These are phyloP conservation scores for Grifola frondosa DNA, from an alignment of 1,284 basidiomycete genomes.

Conservation along the genomic window DNA sequence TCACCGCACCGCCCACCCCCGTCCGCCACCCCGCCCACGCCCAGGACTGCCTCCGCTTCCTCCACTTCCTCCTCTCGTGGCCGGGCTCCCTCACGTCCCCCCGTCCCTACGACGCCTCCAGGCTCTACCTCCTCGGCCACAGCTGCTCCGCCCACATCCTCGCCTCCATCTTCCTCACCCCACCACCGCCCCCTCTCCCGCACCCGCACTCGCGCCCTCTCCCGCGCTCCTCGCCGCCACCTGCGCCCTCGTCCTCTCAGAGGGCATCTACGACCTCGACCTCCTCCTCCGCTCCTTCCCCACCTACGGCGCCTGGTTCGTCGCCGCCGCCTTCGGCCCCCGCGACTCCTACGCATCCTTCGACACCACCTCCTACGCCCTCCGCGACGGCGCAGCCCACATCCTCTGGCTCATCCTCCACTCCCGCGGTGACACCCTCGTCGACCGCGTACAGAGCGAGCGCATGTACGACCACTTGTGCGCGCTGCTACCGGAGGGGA, in stretches of 20 bases:
- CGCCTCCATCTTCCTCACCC: conserved; percentile 63
- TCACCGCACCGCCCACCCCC: conserved; percentile 46
- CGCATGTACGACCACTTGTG: conserved; percentile 55
- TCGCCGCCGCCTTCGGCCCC: conserved; percentile 58
- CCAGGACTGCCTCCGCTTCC: conserved; percentile 58
- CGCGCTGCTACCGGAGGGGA: conserved; percentile 25
- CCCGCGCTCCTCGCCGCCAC: conserved; percentile 46
- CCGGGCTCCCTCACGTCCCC: conserved; percentile 30
- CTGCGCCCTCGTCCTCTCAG: conserved; percentile 58
- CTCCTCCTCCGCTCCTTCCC: conserved; percentile 61
- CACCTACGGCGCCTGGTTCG: conserved; percentile 62
- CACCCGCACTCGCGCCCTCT: conserved; percentile 44
- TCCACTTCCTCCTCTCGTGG: conserved; percentile 54
- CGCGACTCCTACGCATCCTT: conserved; percentile 46
- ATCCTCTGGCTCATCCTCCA: conserved; percentile 72
- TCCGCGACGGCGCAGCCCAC: conserved; percentile 33
- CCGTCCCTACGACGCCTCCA: conserved; percentile 38
- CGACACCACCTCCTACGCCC: conserved; percentile 45
- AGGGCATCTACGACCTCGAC: conserved; percentile 77
- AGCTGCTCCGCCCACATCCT: conserved; percentile 81
- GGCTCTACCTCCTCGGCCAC: conserved; percentile 68
- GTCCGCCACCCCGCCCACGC: conserved; percentile 72
- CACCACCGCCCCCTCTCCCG: conserved; percentile 29
- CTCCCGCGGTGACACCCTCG: conserved; percentile 66
- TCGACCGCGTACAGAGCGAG: conserved; percentile 63